Percentiles rank a stretch among this genome's conserved stretches.
phyloP scores from a whole-genome alignment of 108 stramenopile genomes.

The Bacterosira constricta region DNA sequence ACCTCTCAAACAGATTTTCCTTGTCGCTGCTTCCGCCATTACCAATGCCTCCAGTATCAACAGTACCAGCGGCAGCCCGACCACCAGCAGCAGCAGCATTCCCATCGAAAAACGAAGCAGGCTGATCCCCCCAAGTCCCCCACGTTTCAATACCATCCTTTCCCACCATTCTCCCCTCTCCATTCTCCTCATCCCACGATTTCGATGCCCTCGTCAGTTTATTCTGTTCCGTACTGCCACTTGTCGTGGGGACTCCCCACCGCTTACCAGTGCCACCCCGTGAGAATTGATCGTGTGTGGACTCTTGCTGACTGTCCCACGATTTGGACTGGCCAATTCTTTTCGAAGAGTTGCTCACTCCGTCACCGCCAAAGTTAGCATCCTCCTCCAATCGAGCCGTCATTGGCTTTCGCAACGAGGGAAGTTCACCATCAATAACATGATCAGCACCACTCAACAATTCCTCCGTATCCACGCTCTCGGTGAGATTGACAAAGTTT shows the following conservation, averaged over 20 bases:
- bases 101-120: not conserved
- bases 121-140: not conserved
- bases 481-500: not conserved
- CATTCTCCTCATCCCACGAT: constrained; percentile 2
- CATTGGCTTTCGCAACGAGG: not conserved
- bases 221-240: no score
- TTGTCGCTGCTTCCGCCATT: not conserved
- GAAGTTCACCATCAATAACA: no score
- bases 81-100: not conserved
- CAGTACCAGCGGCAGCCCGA: not conserved
- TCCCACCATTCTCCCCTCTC: not conserved
- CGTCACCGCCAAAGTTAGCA: not conserved
- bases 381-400: not conserved
- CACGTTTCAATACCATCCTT: not conserved
- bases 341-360: not conserved
- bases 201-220: not conserved
- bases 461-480: not conserved
- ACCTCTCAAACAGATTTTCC: not conserved
- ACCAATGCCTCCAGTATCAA: not conserved
- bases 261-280: no score
- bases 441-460: not conserved
- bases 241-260: no score
- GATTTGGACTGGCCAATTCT: not conserved
- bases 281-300: not conserved
- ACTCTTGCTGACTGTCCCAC: not conserved